Conservation (phyloP, 768 basidiomycete genomes). For the Panaeolus papilionaceus region DNA sequence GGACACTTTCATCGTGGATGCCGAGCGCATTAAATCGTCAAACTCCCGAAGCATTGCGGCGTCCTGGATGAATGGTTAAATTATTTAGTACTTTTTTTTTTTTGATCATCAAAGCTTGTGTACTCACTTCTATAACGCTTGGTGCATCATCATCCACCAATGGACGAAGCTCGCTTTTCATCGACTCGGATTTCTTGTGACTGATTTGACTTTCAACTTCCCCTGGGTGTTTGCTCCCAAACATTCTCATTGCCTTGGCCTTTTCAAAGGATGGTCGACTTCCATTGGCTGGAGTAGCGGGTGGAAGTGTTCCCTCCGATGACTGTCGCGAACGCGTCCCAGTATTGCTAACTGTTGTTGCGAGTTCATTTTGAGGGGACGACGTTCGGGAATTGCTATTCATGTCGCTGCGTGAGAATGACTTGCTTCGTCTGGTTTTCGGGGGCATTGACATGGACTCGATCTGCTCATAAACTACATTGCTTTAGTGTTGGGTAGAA, state of each 20-base stretch:
- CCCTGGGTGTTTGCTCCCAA: slow-evolving; percentile 46
- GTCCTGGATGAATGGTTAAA: slow-evolving; percentile 46
- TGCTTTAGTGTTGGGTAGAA: slow-evolving; percentile 25
- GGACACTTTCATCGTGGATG: slow-evolving; percentile 93
- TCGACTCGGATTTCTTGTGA: slow-evolving; percentile 62
- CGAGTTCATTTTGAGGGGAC: slow-evolving; percentile 51
- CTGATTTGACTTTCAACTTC: slow-evolving; percentile 49
- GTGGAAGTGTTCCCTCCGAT: slow-evolving; percentile 41
- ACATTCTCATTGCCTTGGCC: slow-evolving; percentile 64
- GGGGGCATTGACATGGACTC: slow-evolving; percentile 66
- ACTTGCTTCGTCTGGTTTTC: slow-evolving; percentile 71
- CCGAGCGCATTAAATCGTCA: slow-evolving; percentile 90
- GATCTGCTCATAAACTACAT: slow-evolving; percentile 79
- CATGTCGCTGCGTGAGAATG: slow-evolving; percentile 63
- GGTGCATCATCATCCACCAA: slow-evolving; percentile 25
- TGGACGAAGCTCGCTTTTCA: slow-evolving; percentile 50
- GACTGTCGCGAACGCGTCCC: slow-evolving; percentile 44
- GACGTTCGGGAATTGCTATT: slow-evolving; percentile 49
- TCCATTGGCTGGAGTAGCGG: slow-evolving; percentile 32
- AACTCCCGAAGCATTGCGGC: slow-evolving; percentile 77
- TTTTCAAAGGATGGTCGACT: slow-evolving; percentile 71
- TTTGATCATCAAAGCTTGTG: neutral
- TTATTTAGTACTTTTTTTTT: slow-evolving; percentile 13
- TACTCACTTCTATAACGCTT: slow-evolving; percentile 36
- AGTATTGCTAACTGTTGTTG: slow-evolving; percentile 40